Conservation (phyloP, 768 basidiomycete species). For the Phaeotremella skinneri region DNA sequence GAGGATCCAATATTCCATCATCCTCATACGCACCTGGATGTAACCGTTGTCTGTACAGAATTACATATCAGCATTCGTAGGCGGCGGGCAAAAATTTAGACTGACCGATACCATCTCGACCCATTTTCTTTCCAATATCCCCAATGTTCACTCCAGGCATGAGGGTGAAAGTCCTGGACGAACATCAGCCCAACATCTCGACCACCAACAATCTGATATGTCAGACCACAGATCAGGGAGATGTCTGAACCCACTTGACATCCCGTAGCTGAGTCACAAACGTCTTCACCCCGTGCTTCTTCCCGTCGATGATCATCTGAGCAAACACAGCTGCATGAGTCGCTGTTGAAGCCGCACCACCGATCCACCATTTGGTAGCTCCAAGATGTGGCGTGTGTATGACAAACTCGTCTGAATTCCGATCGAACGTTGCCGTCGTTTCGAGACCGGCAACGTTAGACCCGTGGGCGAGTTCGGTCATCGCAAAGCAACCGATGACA, state of each 20-base stretch:
- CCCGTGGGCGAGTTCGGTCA: constrained; percentile 52
- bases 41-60: constrained; percentile 47
- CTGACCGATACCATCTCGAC: constrained; percentile 53
- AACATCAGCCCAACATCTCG: constrained; percentile 19
- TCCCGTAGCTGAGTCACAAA: constrained; percentile 55
- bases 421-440: constrained; percentile 55
- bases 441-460: constrained; percentile 55
- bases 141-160: constrained; percentile 54
- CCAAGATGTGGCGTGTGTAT: constrained; percentile 54
- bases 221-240: neutral
- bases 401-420: constrained; percentile 53
- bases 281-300: constrained; percentile 54
- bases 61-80: neutral
- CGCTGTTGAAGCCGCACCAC: constrained; percentile 55
- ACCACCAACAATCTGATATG: too few species aligned
- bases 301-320: constrained; percentile 54
- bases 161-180: constrained; percentile 50
- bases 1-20: neutral
- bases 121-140: constrained; percentile 56
- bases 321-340: constrained; percentile 56
- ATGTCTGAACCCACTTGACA: constrained; percentile 37
- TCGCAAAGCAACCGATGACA: constrained; percentile 53
- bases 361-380: constrained; percentile 57
- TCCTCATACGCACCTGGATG: constrained; percentile 25
- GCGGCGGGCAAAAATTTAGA: neutral